A percentile compares a stretch with the other conserved stretches of the same genome.
Evolutionary conservation across 805 yeast species (phyloP).

Genomic region (Metschnikowia gruessii): DNA sequence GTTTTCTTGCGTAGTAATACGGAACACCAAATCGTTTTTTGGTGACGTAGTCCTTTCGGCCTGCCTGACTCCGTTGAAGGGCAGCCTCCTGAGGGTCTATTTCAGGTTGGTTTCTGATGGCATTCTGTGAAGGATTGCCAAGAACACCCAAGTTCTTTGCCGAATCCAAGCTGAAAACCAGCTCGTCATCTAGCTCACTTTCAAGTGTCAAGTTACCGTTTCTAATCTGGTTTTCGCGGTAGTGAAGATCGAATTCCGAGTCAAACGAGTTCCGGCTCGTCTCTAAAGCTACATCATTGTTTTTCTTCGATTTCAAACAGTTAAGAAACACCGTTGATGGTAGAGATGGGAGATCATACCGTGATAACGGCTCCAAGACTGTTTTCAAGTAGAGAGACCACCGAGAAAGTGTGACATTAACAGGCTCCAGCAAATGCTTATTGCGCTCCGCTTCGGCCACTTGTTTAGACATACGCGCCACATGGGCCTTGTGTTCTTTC

Average conservation of each 20-base stretch:
- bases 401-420: conserved; percentile 26
- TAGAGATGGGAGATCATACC: conserved; percentile 40
- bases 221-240: conserved; percentile 37
- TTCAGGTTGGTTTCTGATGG: not conserved
- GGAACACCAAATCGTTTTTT: conserved; percentile 46
- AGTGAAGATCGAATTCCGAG: conserved; percentile 28
- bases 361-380: conserved; percentile 24
- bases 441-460: conserved; percentile 8
- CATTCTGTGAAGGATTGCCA: not conserved
- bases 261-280: conserved; percentile 1
- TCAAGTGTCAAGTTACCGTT: conserved; percentile 27
- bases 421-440: conserved; percentile 13
- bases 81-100: not conserved
- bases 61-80: conserved; percentile 17
- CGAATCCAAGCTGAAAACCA: conserved; percentile 6
- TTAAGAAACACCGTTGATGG: conserved; percentile 36
- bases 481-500: conserved; percentile 46
- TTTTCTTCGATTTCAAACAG: conserved; percentile 10
- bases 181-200: conserved; percentile 12
- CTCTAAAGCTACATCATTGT: conserved; percentile 8
- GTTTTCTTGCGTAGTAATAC: conserved; percentile 61
- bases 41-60: conserved; percentile 49
- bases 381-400: conserved; percentile 29
- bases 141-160: not conserved
- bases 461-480: conserved; percentile 1